Evolutionary conservation across 1,284 basidiomycete genomes (phyloP), one percentile per base, ranked within the genome.

Genomic region (Inonotus hispidus): DNA sequence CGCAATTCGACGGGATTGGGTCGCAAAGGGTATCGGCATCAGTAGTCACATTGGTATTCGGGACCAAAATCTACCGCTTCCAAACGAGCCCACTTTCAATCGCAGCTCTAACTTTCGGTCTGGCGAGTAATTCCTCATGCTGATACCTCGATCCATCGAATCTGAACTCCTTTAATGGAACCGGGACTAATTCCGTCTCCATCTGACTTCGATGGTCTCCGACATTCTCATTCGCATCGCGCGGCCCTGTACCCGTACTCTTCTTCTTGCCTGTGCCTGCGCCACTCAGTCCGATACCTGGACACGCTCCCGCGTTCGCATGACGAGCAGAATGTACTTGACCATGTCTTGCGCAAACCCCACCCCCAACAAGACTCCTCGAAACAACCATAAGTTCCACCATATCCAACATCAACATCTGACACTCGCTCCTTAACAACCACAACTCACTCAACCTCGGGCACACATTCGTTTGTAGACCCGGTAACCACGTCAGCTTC

Each of bases 61-160:
- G 19, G 41, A 43, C 41, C 19, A n/a, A n/a, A 21, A 21, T n/a
- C 39, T 52, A 60, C 52, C 58, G 53, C 45, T 60, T 60, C 58
- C 49, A 60, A 3, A 46, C 56, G 5, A 61, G 39, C 6, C 60
- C 60, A 50, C 53, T 58, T 23, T 47, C 27, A 19, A 58, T 62
- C 38, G 53, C 45, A 21, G 16, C 23, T 21, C 25, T 29, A 23
- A 62, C 45, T 23, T 37, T 52, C 4, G 23, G 19, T 21, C 46
- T 46, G 6, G 25, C 3, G 21, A 43, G 39, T 27, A 62, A 38
- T 25, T 43, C 29, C n/a, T 53, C 41, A 27, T 62, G 60, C 27
- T 62, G 60, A n/a, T 16, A 25, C 32, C 52, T 43, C 21, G 56
- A 45, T 23, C 60, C 60, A 47, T 62, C 60, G 25, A 62, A 62